phyloP scores from a whole-genome alignment of 768 basidiomycete genomes.

The Russula ochroleuca region DNA sequence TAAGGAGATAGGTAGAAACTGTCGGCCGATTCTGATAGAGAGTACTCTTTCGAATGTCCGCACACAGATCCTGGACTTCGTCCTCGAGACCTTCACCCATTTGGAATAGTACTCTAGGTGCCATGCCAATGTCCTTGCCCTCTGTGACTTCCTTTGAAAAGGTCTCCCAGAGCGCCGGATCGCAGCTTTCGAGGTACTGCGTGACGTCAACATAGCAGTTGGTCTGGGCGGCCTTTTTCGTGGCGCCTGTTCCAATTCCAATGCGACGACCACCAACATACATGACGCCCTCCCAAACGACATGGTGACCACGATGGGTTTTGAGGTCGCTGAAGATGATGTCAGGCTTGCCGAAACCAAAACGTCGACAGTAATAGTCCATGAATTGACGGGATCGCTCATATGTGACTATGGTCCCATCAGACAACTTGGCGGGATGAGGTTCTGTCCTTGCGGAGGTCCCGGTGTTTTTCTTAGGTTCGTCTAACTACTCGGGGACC shows the following conservation, averaged over 20 bases:
- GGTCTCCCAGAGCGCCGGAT: conserved; percentile 70
- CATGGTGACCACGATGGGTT: conserved; percentile 28
- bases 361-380: conserved; percentile 89
- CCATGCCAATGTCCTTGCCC: conserved; percentile 66
- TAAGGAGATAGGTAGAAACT: neutral
- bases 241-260: conserved; percentile 65
- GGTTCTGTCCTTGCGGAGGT: neutral
- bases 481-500: neutral
- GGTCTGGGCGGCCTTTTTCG: conserved; percentile 67
- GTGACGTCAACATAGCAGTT: conserved; percentile 85
- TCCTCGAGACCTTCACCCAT: conserved; percentile 63
- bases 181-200: conserved; percentile 81
- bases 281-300: conserved; percentile 69
- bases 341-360: conserved; percentile 68
- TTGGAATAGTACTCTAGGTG: conserved; percentile 61
- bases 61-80: conserved; percentile 64
- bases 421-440: conserved; percentile 39
- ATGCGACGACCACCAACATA: conserved; percentile 73
- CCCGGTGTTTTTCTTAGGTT: conserved; percentile 10
- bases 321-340: conserved; percentile 48
- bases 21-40: conserved; percentile 64
- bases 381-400: conserved; percentile 84
- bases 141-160: conserved; percentile 59
- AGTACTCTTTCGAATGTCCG: conserved; percentile 56
- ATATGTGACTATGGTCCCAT: conserved; percentile 58